These are phyloP conservation scores for Eremothecium cymbalariae DNA, from an alignment of 1,139 yeast species.

Conservation along the genomic window DNA sequence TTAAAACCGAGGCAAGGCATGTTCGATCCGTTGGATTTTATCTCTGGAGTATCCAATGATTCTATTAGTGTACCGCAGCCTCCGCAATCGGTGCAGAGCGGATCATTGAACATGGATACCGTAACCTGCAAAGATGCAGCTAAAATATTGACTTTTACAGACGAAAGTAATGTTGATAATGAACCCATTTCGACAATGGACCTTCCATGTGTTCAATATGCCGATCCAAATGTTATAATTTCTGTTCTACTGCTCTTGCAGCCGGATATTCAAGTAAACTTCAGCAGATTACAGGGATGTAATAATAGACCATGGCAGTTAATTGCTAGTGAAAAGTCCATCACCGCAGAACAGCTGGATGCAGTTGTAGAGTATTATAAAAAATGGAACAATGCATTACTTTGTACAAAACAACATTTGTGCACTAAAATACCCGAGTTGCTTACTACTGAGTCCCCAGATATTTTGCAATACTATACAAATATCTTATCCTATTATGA, in stretches of 20 bases:
- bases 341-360: conserved; percentile 25
- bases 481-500: conserved; percentile 47
- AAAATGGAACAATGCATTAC: conserved; percentile 33
- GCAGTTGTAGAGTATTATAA: conserved; percentile 39
- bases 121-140: not conserved
- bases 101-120: conserved; percentile 6
- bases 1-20: conserved; percentile 9
- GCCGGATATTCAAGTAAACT: conserved; percentile 49
- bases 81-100: not conserved
- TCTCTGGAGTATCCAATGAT: not conserved
- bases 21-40: conserved; percentile 34
- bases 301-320: conserved; percentile 13
- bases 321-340: conserved; percentile 29
- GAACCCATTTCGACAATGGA: conserved; percentile 54
- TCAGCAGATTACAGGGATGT: conserved; percentile 23
- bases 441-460: conserved; percentile 15
- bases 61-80: not conserved
- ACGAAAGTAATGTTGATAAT: conserved; percentile 14
- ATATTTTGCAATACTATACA: conserved; percentile 54
- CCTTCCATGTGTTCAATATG: conserved; percentile 48
- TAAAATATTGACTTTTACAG: conserved; percentile 3
- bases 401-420: conserved; percentile 28
- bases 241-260: conserved; percentile 44
- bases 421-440: conserved; percentile 26
- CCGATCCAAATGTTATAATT: conserved; percentile 43